Base-by-base conservation (phyloP, 306 rosid genomes). In the Acacia crassicarpa region DNA sequence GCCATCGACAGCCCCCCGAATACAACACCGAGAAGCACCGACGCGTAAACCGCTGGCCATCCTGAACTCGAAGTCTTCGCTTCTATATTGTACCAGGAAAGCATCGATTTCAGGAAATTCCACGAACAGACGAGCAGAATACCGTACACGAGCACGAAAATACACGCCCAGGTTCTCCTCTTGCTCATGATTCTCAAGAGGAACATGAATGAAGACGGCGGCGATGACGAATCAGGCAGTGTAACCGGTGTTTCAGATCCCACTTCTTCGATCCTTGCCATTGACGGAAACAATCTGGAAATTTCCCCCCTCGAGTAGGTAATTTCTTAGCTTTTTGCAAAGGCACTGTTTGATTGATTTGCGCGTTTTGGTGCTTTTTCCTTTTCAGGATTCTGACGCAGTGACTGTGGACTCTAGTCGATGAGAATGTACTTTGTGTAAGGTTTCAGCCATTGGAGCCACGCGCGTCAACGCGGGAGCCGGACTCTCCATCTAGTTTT, bases 41-140 rank as follows among this genome's bases (percentile, higher is more conserved):
- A 95, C 4, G 96, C 93, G 20, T 95, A 95, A 45, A 95, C 74
- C 48, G 97, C 96, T 0, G 96, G 98, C 99, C 97, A 95, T 6
- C 92, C 89, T 13, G 78, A 90, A 0, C 93, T 66, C 6, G 89
- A 76, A 12, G 89, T 81, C 13, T 78, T 81, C 16, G 83, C 67
- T 76, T 94, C 91, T 10, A 80, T 54, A 0, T 84, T 83, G 89
- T 91, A 92, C 97, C 98, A 92, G 5, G 96, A 84, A 16, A 92
- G 91, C 78, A 83, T 80, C 74, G 94, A 85, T 80, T 87, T 84
- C 30, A 94, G 92, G 61, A 88, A 87, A 63, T 92, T 94, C 98
- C 97, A 94, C 4, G 89, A 91, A 67, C 80, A 86, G 0, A 84
- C 68, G 43, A 91, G 80, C 53, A 92, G 84, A 58, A 90, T 67